These are phyloP conservation scores for Oryza australiensis DNA, from an alignment of 176 grass and related monocot genomes.

Conservation along the genomic window DNA sequence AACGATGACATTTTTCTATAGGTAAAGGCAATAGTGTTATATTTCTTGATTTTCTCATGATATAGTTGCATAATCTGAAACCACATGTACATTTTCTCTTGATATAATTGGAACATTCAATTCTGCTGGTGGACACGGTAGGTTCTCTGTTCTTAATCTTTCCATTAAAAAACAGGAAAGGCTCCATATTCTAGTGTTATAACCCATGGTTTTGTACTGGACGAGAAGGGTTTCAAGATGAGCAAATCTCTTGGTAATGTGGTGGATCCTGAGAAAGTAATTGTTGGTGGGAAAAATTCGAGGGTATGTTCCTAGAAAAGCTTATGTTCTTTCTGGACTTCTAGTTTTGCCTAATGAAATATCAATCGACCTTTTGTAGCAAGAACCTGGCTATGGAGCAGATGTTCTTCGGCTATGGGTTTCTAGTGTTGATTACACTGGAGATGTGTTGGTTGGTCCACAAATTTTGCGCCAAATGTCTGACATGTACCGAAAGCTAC, in stretches of 20 bases:
- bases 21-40: neutral
- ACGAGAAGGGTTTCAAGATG: conserved; percentile 97
- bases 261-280: conserved; percentile 76
- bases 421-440: conserved; percentile 94
- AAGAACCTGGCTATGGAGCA: conserved; percentile 89
- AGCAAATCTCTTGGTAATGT: conserved; percentile 98
- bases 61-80: conserved; percentile 13
- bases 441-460: conserved; percentile 80
- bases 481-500: conserved; percentile 93
- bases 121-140: conserved; percentile 6
- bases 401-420: conserved; percentile 98
- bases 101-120: neutral
- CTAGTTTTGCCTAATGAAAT: conserved; percentile 27
- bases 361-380: conserved; percentile 41
- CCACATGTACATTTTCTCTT: neutral
- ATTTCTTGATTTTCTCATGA: conserved; percentile 28
- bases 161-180: conserved; percentile 53
- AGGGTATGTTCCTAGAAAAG: conserved; percentile 48
- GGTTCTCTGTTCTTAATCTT: conserved; percentile 33
- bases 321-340: conserved; percentile 40
- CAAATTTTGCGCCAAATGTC: conserved; percentile 88
- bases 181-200: conserved; percentile 93
- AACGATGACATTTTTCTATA: neutral
- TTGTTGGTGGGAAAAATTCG: conserved; percentile 85
- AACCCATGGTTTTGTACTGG: conserved; percentile 93